Evolutionary conservation across 345 rosid species (phyloP).

Genomic region (Citrus medica): DNA sequence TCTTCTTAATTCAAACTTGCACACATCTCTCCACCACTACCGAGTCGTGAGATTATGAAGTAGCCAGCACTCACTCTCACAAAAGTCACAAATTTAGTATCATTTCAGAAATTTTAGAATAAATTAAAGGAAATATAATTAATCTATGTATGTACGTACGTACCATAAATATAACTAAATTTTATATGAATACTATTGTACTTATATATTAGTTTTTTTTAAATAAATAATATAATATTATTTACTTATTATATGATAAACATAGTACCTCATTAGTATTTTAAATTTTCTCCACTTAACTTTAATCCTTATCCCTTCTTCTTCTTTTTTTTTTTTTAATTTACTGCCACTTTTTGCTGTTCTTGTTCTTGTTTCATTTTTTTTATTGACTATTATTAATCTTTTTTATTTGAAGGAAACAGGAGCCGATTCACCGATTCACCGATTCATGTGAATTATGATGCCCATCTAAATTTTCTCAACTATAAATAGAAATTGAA

Average conservation of each 20-base stretch:
- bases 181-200: too few species aligned
- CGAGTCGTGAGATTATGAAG: conserved; percentile 1
- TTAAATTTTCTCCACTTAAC: not conserved
- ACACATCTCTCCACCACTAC: not conserved
- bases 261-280: too few species aligned
- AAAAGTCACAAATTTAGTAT: too few species aligned
- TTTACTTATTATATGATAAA: too few species aligned
- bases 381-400: not conserved
- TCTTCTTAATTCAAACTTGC: conserved; percentile 2
- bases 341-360: not conserved
- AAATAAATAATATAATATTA: too few species aligned
- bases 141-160: too few species aligned
- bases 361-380: not conserved
- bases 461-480: conserved; percentile 6
- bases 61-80: not conserved
- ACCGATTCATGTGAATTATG: conserved; percentile 9
- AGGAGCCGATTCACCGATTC: conserved; percentile 18
- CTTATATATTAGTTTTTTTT: too few species aligned
- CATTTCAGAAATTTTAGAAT: too few species aligned
- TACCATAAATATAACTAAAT: too few species aligned
- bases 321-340: not conserved
- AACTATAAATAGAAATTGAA: not conserved
- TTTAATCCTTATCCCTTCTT: not conserved
- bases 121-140: too few species aligned
- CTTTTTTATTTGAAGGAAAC: conserved; percentile 7